Base-by-base conservation (phyloP, 352 stramenopile species). In the Elongisporangium anandrum region DNA sequence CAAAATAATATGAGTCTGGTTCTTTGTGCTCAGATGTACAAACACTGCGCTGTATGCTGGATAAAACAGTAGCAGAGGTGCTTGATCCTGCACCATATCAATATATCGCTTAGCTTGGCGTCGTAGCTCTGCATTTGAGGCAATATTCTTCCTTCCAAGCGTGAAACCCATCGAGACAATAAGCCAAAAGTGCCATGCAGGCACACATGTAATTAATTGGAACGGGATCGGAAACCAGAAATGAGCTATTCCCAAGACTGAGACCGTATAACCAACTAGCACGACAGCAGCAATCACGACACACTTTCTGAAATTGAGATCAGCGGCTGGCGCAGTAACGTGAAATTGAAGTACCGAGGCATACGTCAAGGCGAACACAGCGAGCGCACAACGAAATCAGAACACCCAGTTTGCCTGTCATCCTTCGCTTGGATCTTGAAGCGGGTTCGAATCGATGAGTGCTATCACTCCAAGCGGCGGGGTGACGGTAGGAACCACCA, bases 151-250 rank as follows among this genome's bases (percentile, higher is more conserved):
- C 29, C 29, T 9, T 39, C 29, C 29, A 9, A 39, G 29, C 5
- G 8, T 13, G 2, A 39, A 13, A 39, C 6, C 29, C 29, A 39
- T 39, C 29, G 29, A 39, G 1, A 13, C 29, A 39, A 39, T 9
- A 39, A 39, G 29, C 29, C 29, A 39, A 39, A 39, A 15, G 29
- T 39, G 4, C 29, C 29, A 39, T 2, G 8, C 8, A 13, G 29
- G 29, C 29, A 39, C 29, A 39, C 62, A 64, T n/a, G 69, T 58
- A 8, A 59, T 49, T 15, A 73, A 70, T 1, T 67, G 62, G 16
- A 73, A 73, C n/a, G 66, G 62, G 20, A 70, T 59, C 2, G 66
- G 62, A 20, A 70, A 70, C 66, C 66, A 73, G 1, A 56, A 21
- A 17, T 21, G 52, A 17, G 66, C 67, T n/a, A 70, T 57, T 0